Base-by-base conservation (phyloP, 345 rosid genomes). In the Salix udensis region DNA sequence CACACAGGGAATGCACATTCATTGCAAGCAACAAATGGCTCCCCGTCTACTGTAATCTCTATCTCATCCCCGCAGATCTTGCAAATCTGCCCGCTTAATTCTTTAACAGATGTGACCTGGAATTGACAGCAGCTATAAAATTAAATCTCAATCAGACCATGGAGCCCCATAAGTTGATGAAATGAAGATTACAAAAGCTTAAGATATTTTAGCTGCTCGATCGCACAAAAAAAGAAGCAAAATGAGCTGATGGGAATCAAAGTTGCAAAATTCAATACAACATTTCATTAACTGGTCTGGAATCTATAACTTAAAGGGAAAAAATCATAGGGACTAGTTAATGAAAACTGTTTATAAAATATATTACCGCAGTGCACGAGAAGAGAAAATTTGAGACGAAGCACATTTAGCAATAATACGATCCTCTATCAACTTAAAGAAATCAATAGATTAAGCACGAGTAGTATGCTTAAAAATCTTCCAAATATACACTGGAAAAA, bases 1-100 rank as follows among this genome's bases (percentile, higher is more conserved):
- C 98, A 94, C 21, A 94, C 93, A 42, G 98, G 98, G 88, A 94
- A 94, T 60, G 97, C 98, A 89, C 97, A 94, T 83, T 94, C 98
- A 74, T 94, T 91, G 86, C 98, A 94, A 7, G 97, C 98, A 86
- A 94, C 93, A 84, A 94, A 92, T 31, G 89, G 91, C 82, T 94
- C 98, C 64, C 97, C 97, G 68, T 86, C 88, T 40, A 42, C 88
- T 1, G 85, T 83, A 23, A 92, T 26, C 79, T 91, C 97, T 23
- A 94, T 85, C 85, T 92, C 96, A 85, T 94, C 98, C 34, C 93
- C 93, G 81, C 98, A 94, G 79, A 94, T 94, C 89, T 92, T 96
- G 82, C 98, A 94, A 77, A 85, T 86, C 77, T 91, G 94, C 55
- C 93, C 96, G 40, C 89, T 89, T 68, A 89, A 48, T 73, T 92